These are phyloP conservation scores for Boletus rubroflammeus DNA, from an alignment of 768 basidiomycete species.

Conservation along the genomic window DNA sequence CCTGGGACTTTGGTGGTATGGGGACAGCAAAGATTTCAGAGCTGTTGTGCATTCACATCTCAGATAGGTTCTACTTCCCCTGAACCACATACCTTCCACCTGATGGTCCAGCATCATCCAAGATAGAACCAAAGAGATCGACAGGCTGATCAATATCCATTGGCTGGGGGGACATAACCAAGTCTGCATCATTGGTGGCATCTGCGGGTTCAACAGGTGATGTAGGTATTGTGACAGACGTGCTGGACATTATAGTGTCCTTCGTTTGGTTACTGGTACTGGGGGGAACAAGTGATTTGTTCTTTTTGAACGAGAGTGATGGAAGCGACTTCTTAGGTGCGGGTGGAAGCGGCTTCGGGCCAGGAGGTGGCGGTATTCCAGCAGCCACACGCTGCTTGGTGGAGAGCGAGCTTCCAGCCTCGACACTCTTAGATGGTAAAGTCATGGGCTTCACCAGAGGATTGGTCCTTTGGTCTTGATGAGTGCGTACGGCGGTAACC, in stretches of 20 bases:
- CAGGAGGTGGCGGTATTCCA: constrained; percentile 34
- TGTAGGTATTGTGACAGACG: background rate
- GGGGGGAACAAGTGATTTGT: constrained; percentile 14
- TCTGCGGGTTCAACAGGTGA: constrained; percentile 9
- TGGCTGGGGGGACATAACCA: constrained; percentile 16
- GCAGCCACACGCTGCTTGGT: constrained; percentile 51
- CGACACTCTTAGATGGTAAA: constrained; percentile 22
- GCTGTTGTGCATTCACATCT: background rate
- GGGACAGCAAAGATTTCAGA: constrained; percentile 1
- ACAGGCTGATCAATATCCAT: constrained; percentile 19
- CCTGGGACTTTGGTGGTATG: constrained; percentile 18
- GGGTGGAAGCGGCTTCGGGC: constrained; percentile 34
- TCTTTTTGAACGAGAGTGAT: constrained; percentile 46
- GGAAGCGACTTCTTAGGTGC: constrained; percentile 24
- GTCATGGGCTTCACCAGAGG: constrained; percentile 33
- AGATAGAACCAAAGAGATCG: constrained; percentile 12
- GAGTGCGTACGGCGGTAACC: constrained; percentile 19
- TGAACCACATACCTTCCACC: constrained; percentile 14
- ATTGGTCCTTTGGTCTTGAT: constrained; percentile 28
- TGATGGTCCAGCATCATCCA: constrained; percentile 5
- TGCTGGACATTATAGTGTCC: constrained; percentile 5
- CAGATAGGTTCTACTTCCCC: background rate
- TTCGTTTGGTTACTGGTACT: constrained; percentile 8
- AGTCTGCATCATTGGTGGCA: background rate
- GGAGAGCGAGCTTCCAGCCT: constrained; percentile 37